Base-by-base conservation (phyloP, 1,139 yeast genomes). In the Scheffersomyces lignicola region DNA sequence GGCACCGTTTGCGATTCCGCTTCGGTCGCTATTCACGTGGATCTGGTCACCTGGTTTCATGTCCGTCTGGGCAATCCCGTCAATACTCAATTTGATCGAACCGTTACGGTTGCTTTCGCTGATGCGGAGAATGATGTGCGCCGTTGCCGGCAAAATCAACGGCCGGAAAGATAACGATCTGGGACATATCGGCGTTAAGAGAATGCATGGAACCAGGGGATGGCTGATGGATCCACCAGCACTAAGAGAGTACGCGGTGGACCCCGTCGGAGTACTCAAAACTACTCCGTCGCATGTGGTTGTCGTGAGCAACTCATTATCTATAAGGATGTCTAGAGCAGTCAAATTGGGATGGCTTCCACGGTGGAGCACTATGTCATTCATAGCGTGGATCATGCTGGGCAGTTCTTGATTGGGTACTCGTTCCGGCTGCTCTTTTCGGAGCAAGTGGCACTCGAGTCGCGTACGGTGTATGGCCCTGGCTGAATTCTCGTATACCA, bases 181-280 rank as follows among this genome's bases (percentile, higher is more conserved):
- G 3, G 97, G 89, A 52, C 97, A 89, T 32, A 90, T 87, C 6
- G 97, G 97, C 0, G 96, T 86, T 24, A 89, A 61, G 36, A 89
- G 61, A 7, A 88, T 82, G 41, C 95, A 83, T 11, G 89, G 83
- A 3, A 90, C 95, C 33, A 81, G 65, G 0, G 97, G 97, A 45
- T 90, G 95, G 1, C 87, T 92, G 39, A 90, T 90, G 8, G 96
- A 80, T 1, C 97, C 97, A 7, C 97, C 97, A 1, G 95, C 79
- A 18, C 89, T 79, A 33, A 90, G 65, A 0, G 96, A 86, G 56
- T 90, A 90, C 0, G 97, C 97, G 0, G 97, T 90, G 7, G 96
- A 86, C 0, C 97, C 97, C 0, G 97, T 90, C 8, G 97, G 97
- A 0, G 97, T 85, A 7, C 94, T 74, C 34, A 88, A 69, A 7